These are phyloP conservation scores for Kuraishia cidri DNA, from an alignment of 805 yeast genomes.

Conservation along the genomic window DNA sequence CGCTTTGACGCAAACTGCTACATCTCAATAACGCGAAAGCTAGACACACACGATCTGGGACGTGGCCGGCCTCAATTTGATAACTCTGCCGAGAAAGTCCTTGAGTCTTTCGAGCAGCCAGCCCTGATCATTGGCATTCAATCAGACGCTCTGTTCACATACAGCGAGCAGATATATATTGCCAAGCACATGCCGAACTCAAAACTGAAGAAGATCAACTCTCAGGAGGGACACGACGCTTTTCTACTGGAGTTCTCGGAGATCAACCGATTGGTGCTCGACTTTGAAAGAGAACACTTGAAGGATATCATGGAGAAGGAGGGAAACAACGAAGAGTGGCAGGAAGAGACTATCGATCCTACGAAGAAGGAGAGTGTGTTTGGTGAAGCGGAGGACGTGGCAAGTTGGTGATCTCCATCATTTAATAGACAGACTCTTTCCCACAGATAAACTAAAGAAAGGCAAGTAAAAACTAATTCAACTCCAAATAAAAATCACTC, in stretches of 20 bases:
- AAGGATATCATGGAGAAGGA: conserved; percentile 51
- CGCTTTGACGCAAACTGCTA: conserved; percentile 97
- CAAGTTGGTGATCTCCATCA: conserved; percentile 79
- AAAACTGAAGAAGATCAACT: conserved; percentile 59
- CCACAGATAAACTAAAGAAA: too few relatives aligned
- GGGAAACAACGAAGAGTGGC: conserved; percentile 34
- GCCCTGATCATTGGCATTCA: conserved; percentile 81
- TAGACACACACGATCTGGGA: conserved; percentile 92
- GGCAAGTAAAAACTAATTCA: too few relatives aligned
- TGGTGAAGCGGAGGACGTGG: conserved; percentile 95
- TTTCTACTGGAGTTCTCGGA: conserved; percentile 82
- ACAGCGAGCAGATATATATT: conserved; percentile 81
- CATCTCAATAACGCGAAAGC: conserved; percentile 84
- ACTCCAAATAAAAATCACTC: too few relatives aligned
- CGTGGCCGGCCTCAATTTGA: conserved; percentile 49
- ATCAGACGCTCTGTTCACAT: conserved; percentile 89
- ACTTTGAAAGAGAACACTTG: conserved; percentile 51
- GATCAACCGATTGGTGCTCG: conserved; percentile 62
- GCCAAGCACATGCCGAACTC: conserved; percentile 71
- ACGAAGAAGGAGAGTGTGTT: conserved; percentile 58
- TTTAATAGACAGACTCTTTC: too few relatives aligned
- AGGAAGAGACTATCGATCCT: conserved; percentile 28
- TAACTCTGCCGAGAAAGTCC: conserved; percentile 36
- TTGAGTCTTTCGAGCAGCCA: conserved; percentile 59
- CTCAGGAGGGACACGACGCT: conserved; percentile 98